phyloP scores from a whole-genome alignment of 805 yeast species.

The Saturnispora galanensis region DNA sequence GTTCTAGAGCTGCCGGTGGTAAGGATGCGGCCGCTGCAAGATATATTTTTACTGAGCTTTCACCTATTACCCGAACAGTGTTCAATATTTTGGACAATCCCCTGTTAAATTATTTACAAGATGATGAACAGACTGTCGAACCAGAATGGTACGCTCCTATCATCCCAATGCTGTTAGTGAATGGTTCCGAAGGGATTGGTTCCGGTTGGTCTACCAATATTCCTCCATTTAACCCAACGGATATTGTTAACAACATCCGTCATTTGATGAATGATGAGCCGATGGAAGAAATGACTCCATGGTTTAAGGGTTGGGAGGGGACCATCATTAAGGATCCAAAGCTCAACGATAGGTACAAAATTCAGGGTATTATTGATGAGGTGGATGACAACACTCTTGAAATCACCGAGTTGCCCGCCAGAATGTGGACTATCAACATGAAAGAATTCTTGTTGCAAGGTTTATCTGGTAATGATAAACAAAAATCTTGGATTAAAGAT shows the following conservation, averaged over 20 bases:
- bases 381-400: slow-evolving; percentile 71
- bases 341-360: slow-evolving; percentile 58
- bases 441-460: slow-evolving; percentile 76
- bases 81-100: slow-evolving; percentile 78
- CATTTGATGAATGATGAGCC: slow-evolving; percentile 66
- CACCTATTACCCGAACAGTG: slow-evolving; percentile 61
- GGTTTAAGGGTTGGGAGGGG: slow-evolving; percentile 97
- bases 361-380: slow-evolving; percentile 75
- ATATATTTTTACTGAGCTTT: slow-evolving; percentile 83
- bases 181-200: slow-evolving; percentile 97
- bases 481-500: slow-evolving; percentile 81
- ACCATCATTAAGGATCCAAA: slow-evolving; percentile 42
- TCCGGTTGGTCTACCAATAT: slow-evolving; percentile 97
- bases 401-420: slow-evolving; percentile 87
- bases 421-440: slow-evolving; percentile 85
- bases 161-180: slow-evolving; percentile 89
- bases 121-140: slow-evolving; percentile 88
- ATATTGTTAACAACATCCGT: slow-evolving; percentile 65
- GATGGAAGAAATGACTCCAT: slow-evolving; percentile 68
- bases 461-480: slow-evolving; percentile 64
- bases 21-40: slow-evolving; percentile 98
- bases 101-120: slow-evolving; percentile 69
- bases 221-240: slow-evolving; percentile 83
- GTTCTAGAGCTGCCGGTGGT: slow-evolving; percentile 95
- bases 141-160: slow-evolving; percentile 94